Percentiles rank a stretch among this genome's conserved stretches.
These are phyloP conservation scores for Leptographium wingfieldii DNA, from an alignment of 2,329 filamentous ascomycete species.

Conservation along the genomic window DNA sequence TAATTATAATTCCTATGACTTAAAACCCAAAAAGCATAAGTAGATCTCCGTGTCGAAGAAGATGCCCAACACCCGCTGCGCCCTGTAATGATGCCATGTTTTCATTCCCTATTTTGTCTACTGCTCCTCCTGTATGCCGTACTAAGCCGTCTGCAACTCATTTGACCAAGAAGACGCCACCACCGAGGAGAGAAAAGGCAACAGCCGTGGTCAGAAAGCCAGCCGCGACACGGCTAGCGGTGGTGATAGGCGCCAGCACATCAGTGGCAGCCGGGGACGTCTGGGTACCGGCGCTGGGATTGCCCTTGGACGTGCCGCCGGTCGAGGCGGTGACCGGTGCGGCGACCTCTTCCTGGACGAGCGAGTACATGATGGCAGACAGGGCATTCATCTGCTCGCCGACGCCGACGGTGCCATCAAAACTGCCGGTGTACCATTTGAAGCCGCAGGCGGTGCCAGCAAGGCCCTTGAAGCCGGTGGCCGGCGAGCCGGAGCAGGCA, in stretches of 20 bases:
- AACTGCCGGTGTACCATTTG: slow-evolving; percentile 43
- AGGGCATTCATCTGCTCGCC: slow-evolving; percentile 60
- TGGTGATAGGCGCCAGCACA: slow-evolving; percentile 28
- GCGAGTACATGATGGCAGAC: slow-evolving; percentile 47
- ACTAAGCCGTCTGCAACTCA: slow-evolving; percentile 11
- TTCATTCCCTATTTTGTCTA: neutral
- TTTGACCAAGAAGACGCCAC: slow-evolving; percentile 35
- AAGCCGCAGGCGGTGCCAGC: slow-evolving; percentile 55
- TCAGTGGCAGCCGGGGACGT: slow-evolving; percentile 9
- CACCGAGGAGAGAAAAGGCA: slow-evolving; percentile 33
- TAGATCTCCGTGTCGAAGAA: neutral
- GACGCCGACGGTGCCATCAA: slow-evolving; percentile 49
- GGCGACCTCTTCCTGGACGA: slow-evolving; percentile 29
- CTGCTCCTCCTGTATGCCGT: neutral
- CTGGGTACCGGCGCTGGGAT: slow-evolving; percentile 31
- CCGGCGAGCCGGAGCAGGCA: slow-evolving; percentile 35
- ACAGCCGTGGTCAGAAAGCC: slow-evolving; percentile 42
- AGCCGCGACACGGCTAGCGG: slow-evolving; percentile 40
- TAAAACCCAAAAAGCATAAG: neutral
- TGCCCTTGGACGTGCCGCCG: slow-evolving; percentile 46
- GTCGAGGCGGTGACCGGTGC: slow-evolving; percentile 36
- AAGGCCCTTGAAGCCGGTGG: slow-evolving; percentile 33
- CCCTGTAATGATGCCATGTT: neutral
- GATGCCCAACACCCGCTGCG: neutral
- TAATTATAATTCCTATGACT: neutral